phyloP scores from a whole-genome alignment of 352 stramenopile genomes.

The Globisporangium nodosum region DNA sequence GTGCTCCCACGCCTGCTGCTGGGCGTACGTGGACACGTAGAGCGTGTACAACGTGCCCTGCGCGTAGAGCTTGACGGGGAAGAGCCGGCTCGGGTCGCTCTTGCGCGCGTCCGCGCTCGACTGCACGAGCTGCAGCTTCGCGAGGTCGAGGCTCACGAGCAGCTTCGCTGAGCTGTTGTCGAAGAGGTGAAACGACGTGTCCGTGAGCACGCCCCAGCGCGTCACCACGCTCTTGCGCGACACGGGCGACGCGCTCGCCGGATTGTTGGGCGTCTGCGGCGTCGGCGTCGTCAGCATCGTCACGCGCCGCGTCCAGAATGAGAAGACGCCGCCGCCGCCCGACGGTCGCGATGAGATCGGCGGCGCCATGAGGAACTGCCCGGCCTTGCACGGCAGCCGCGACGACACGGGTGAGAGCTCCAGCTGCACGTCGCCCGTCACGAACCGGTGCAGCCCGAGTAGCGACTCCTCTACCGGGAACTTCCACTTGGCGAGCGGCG shows the following conservation, averaged over 20 bases:
- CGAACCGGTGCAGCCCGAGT: constrained; percentile 59
- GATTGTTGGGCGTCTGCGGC: constrained; percentile 30
- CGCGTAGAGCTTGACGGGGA: constrained; percentile 69
- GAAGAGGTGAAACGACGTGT: constrained; percentile 76
- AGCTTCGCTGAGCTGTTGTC: constrained; percentile 71
- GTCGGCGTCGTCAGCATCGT: constrained; percentile 30
- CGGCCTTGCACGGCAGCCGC: constrained; percentile 58
- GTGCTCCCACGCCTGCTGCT: constrained; percentile 79
- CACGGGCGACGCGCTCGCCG: constrained; percentile 33
- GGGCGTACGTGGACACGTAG: constrained; percentile 68
- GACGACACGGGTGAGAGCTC: constrained; percentile 54
- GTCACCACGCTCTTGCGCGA: constrained; percentile 54
- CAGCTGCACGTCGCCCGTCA: constrained; percentile 52
- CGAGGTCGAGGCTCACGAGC: constrained; percentile 62
- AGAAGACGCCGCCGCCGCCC: constrained; percentile 28
- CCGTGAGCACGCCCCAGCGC: constrained; percentile 73
- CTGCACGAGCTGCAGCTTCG: constrained; percentile 74
- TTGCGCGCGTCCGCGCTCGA: constrained; percentile 33
- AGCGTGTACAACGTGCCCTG: constrained; percentile 64
- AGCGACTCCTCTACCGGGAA: constrained; percentile 74
- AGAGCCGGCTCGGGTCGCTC: constrained; percentile 49
- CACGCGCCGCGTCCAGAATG: constrained; percentile 58
- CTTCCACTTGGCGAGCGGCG: constrained; percentile 66
- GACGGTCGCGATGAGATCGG: constrained; percentile 30
- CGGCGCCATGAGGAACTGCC: constrained; percentile 67